Evolutionary conservation across 2,329 filamentous ascomycete species (phyloP).

Genomic region (Colletotrichum tanaceti): DNA sequence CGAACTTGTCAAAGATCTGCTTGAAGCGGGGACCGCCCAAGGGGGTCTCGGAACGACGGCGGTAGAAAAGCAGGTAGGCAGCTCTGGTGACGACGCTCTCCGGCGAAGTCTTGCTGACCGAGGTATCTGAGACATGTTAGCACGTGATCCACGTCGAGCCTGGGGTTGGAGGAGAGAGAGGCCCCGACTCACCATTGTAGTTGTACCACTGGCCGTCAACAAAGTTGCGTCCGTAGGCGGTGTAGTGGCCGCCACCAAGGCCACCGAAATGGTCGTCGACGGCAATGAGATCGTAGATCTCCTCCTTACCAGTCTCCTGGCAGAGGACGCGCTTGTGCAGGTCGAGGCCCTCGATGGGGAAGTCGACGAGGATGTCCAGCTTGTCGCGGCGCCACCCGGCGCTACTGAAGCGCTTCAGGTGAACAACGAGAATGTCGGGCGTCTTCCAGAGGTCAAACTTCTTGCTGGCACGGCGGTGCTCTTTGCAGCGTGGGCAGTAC

Average conservation of each 20-base stretch:
- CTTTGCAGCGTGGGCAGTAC: constrained; percentile 97
- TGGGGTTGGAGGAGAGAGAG: too few species aligned
- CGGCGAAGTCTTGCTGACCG: constrained; percentile 72
- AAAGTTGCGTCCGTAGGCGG: constrained; percentile 93
- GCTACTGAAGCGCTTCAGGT: constrained; percentile 94
- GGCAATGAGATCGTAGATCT: constrained; percentile 92
- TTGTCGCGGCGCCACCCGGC: constrained; percentile 87
- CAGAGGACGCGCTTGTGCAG: constrained; percentile 82
- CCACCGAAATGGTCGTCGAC: constrained; percentile 97
- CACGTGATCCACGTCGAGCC: constrained; percentile 10
- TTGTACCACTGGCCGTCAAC: constrained; percentile 91
- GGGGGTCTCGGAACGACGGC: constrained; percentile 79
- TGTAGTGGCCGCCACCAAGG: constrained; percentile 95
- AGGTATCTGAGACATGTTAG: constrained; percentile 75
- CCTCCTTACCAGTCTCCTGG: constrained; percentile 81
- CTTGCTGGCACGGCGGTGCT: constrained; percentile 91
- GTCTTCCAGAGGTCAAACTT: constrained; percentile 98
- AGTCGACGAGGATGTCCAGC: constrained; percentile 90
- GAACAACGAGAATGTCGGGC: constrained; percentile 93
- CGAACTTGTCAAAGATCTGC: constrained; percentile 74
- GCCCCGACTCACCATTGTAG: constrained; percentile 81
- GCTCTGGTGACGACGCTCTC: constrained; percentile 75
- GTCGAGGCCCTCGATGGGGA: constrained; percentile 88
- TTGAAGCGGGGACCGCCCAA: constrained; percentile 84
- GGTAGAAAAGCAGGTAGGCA: constrained; percentile 96